A percentile compares a stretch with the other conserved stretches of the same genome.
Conservation (phyloP, 495 filamentous ascomycete species). For the Penicillium goetzii region DNA sequence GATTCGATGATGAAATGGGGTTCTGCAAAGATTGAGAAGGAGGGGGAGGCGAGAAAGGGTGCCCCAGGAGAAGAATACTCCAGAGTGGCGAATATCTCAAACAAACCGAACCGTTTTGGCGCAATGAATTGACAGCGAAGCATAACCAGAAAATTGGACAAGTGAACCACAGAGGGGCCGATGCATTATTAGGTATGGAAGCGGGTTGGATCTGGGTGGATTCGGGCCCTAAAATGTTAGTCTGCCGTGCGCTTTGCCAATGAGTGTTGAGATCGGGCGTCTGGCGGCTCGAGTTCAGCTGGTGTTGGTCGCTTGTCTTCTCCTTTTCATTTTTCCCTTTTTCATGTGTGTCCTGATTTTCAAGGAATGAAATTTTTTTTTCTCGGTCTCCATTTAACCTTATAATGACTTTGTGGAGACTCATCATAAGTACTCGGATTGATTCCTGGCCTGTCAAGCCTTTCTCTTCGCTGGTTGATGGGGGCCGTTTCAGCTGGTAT, state of each 20-base stretch:
- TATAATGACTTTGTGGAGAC: slow-evolving; percentile 8
- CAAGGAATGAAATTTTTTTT: slow-evolving; percentile 12
- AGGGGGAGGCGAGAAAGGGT: not conserved
- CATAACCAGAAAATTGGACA: not conserved
- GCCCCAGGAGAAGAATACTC: not conserved
- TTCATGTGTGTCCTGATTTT: slow-evolving; percentile 2
- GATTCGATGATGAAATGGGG: not conserved
- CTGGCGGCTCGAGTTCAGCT: slow-evolving; percentile 33
- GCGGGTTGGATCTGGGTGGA: slow-evolving; percentile 22
- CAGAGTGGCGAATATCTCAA: slow-evolving; percentile 17
- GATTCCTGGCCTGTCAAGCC: slow-evolving; percentile 14
- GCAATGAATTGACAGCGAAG: not conserved
- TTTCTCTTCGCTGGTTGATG: not conserved
- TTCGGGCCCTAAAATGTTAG: slow-evolving; percentile 30
- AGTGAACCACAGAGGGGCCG: too few species aligned
- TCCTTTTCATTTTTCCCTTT: not conserved
- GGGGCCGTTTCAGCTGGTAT: slow-evolving; percentile 16
- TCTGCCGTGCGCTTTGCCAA: slow-evolving; percentile 24
- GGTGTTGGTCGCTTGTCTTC: slow-evolving; percentile 18
- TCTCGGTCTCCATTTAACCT: slow-evolving; percentile 16
- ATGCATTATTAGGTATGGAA: not conserved
- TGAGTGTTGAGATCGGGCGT: slow-evolving; percentile 21
- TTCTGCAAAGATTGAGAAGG: not conserved
- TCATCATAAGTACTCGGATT: not conserved
- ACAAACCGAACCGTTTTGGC: slow-evolving; percentile 16